Percentiles rank a stretch among this genome's conserved stretches.
Evolutionary conservation across 2,329 filamentous ascomycete genomes (phyloP).

Genomic region (Phialophora verrucosa): DNA sequence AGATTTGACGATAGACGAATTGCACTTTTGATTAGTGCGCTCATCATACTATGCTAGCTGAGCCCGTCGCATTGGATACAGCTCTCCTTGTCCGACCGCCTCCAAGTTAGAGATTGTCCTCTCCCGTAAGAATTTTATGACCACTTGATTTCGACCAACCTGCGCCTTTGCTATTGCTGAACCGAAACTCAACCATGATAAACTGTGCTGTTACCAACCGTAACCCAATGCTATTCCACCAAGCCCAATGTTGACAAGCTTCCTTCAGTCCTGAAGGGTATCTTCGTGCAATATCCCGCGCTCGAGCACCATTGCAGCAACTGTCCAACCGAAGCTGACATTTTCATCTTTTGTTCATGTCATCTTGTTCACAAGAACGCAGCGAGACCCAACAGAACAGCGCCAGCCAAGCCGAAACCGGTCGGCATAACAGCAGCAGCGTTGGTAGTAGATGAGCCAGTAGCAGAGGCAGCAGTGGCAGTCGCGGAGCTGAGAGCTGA

Average conservation of each 20-base stretch:
- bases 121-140: not conserved
- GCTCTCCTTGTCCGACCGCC: not conserved
- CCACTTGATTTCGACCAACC: not conserved
- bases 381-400: slow-evolving; percentile 32
- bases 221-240: not conserved
- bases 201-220: not conserved
- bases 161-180: not conserved
- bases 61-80: not conserved
- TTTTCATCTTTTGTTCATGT: not conserved
- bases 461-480: slow-evolving; percentile 16
- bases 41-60: not conserved
- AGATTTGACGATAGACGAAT: not conserved
- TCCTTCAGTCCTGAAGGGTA: not conserved
- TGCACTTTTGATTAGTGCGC: not conserved
- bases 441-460: slow-evolving; percentile 19
- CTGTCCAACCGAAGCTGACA: not conserved
- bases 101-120: not conserved
- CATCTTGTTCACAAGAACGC: slow-evolving; percentile 28
- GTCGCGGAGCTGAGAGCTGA: slow-evolving; percentile 21
- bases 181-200: not conserved
- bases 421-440: slow-evolving; percentile 31
- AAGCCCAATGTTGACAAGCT: not conserved
- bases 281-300: not conserved
- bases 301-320: not conserved
- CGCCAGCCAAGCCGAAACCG: slow-evolving; percentile 27